phyloP scores from a whole-genome alignment of 148 eudicot genomes.

The Fallopia convolvulus region DNA sequence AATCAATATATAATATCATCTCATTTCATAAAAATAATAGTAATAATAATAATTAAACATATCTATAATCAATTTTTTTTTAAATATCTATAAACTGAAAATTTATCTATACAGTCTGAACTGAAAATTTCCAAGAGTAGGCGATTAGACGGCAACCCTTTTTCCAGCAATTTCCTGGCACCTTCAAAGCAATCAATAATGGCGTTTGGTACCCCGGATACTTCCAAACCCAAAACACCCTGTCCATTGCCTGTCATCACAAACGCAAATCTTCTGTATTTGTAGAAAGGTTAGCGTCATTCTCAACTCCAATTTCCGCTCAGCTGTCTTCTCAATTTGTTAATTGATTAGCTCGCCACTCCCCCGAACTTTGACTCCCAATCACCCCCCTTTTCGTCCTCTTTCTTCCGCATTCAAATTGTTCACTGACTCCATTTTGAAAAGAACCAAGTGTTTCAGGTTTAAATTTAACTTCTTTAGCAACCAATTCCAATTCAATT shows the following conservation, averaged over 20 bases:
- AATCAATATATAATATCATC: too few species aligned
- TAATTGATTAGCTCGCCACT: background rate
- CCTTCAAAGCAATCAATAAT: constrained; percentile 1
- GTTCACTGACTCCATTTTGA: constrained; percentile 3
- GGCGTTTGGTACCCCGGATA: constrained; percentile 8
- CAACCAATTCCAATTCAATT: background rate
- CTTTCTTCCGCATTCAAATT: background rate
- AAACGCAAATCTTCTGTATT: background rate
- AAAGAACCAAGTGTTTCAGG: background rate
- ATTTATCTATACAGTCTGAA: background rate
- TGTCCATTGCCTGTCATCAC: constrained; percentile 5
- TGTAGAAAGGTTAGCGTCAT: background rate
- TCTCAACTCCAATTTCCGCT: background rate
- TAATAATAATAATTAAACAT: background rate
- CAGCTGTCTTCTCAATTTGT: constrained; percentile 1
- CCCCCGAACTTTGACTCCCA: constrained; percentile 8
- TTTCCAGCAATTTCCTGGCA: background rate
- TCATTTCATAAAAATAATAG: too few species aligned
- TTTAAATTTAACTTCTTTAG: background rate
- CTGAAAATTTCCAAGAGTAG: background rate
- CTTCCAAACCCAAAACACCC: constrained; percentile 5
- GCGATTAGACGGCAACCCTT: background rate
- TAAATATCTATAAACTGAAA: too few species aligned
- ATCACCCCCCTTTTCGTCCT: background rate
- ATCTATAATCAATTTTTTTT: background rate